These are phyloP conservation scores for Lotmaria passim DNA, from an alignment of 208 protist species.

Conservation along the genomic window DNA sequence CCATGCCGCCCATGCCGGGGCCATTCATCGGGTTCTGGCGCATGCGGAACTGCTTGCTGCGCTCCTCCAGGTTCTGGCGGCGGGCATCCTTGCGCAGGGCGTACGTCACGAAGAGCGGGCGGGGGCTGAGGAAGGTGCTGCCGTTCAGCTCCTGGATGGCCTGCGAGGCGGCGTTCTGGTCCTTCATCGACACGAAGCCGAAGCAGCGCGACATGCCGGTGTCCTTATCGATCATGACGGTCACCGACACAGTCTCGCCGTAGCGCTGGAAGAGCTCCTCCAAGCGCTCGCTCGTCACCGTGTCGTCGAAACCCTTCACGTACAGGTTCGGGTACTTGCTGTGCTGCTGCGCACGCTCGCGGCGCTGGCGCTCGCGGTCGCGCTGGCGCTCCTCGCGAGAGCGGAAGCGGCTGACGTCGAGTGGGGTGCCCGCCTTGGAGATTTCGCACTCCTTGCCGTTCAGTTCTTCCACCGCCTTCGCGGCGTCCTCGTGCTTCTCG, in stretches of 20 bases:
- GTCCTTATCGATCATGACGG: slow-evolving; percentile 97
- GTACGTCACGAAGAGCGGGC: slow-evolving; percentile 98
- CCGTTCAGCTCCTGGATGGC: slow-evolving; percentile 97
- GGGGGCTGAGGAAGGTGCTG: slow-evolving; percentile 93
- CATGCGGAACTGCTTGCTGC: slow-evolving; percentile 85
- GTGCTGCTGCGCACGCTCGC: slow-evolving; percentile 92
- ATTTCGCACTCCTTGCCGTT: slow-evolving; percentile 86
- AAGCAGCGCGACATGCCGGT: slow-evolving; percentile 94
- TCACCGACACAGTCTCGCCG: slow-evolving; percentile 96
- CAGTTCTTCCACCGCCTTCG: slow-evolving; percentile 88
- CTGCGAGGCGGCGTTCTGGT: slow-evolving; percentile 93
- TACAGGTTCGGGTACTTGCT: slow-evolving; percentile 98
- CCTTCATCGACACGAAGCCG: slow-evolving; percentile 98
- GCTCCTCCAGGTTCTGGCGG: slow-evolving; percentile 93
- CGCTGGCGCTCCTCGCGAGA: slow-evolving; percentile 96
- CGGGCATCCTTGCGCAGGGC: slow-evolving; percentile 97
- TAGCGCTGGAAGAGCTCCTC: slow-evolving; percentile 95
- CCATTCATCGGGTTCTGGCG: slow-evolving; percentile 71
- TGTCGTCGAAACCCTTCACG: slow-evolving; percentile 99
- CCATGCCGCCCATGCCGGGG: slow-evolving; percentile 54
- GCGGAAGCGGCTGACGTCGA: slow-evolving; percentile 97
- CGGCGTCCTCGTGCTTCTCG: slow-evolving; percentile 91
- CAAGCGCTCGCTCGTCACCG: slow-evolving; percentile 95
- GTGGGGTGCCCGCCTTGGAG: slow-evolving; percentile 79
- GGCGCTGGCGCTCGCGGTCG: slow-evolving; percentile 78